Evolutionary conservation across 1,284 basidiomycete species (phyloP).

Genomic region (Austropuccinia psidii): DNA sequence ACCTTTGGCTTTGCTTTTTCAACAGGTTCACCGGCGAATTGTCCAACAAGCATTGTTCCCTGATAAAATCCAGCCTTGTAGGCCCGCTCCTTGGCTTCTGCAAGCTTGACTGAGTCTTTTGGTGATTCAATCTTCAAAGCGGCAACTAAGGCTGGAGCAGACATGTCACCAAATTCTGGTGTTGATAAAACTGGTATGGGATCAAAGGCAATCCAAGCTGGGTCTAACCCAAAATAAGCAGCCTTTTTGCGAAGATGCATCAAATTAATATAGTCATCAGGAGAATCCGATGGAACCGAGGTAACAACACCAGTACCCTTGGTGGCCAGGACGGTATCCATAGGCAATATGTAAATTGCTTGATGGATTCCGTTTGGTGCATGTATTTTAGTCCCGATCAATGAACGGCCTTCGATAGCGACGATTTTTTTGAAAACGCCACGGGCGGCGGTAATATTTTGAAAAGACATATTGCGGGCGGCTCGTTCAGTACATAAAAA

Average conservation of each 20-base stretch:
- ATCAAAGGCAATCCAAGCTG: constrained; percentile 76
- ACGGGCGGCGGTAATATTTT: constrained; percentile 56
- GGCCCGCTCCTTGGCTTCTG: constrained; percentile 92
- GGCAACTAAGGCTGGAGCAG: constrained; percentile 77
- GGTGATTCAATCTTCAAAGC: constrained; percentile 91
- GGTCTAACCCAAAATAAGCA: constrained; percentile 91
- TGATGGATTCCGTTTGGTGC: constrained; percentile 76
- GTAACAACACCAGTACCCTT: constrained; percentile 99
- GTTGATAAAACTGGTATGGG: constrained; percentile 83
- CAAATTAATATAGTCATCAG: constrained; percentile 87
- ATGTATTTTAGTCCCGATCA: constrained; percentile 83
- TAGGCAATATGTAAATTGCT: constrained; percentile 91
- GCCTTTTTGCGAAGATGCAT: constrained; percentile 94
- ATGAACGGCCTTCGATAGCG: constrained; percentile 66
- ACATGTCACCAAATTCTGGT: constrained; percentile 82
- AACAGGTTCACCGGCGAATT: constrained; percentile 77
- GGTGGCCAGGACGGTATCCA: constrained; percentile 91
- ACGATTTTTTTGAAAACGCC: constrained; percentile 66
- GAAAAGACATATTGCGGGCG: constrained; percentile 96
- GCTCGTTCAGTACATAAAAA: constrained; percentile 84
- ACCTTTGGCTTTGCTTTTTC: constrained; percentile 88
- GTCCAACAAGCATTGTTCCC: constrained; percentile 80
- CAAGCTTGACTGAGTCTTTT: constrained; percentile 84
- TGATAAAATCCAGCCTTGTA: constrained; percentile 99
- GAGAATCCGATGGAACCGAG: constrained; percentile 95